Base-by-base conservation (phyloP, 495 filamentous ascomycete genomes). In the Stereocaulon alpinum region DNA sequence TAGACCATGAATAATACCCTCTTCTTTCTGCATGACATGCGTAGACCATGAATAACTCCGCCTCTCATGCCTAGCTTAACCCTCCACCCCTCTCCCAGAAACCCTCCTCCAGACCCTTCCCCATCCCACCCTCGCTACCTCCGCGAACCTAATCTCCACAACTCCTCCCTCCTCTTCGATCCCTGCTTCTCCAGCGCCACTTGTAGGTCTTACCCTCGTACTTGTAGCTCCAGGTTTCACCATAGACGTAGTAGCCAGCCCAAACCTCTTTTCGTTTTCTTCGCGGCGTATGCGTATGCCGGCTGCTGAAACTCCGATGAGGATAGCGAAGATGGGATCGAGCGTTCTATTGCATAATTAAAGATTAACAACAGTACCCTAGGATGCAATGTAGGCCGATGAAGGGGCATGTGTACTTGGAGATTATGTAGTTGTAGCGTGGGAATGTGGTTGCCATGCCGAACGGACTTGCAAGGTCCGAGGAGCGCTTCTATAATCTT, bases 241-340 rank as follows among this genome's bases (percentile, higher is more conserved):
- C 48, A 59, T 44, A 40, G 62, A 74, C 32, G 75, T 67, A 7
- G 67, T 59, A 14, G 68, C 68, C 22, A 63, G 61, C 47, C 73
- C 73, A 14, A 70, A 68, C 30, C 66, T 60, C 61, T 76, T 74
- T 61, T 88, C 87, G 61, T 78, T 82, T 68, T 93, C 87, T 67
- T 97, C 93, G 27, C 91, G 86, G 63, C 84, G 87, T 69, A 98
- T 70, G 62, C 72, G 71, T 47, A 77, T 56, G 63, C 76, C 47
- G 70, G 80, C 55, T 73, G 87, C 61, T 73, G 85, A 50, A 76
- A 80, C 12, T 77, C 86, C 93, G 67, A 96, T 92, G 54, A 80
- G 71, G 43, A 95, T 61, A 43, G 90, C 93, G 68, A 96, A 98
- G 62, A 96, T 66, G 20, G 92, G 93, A 67, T 98, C 93, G 22